phyloP scores from a whole-genome alignment of 306 rosid species.

The Cercis canadensis region DNA sequence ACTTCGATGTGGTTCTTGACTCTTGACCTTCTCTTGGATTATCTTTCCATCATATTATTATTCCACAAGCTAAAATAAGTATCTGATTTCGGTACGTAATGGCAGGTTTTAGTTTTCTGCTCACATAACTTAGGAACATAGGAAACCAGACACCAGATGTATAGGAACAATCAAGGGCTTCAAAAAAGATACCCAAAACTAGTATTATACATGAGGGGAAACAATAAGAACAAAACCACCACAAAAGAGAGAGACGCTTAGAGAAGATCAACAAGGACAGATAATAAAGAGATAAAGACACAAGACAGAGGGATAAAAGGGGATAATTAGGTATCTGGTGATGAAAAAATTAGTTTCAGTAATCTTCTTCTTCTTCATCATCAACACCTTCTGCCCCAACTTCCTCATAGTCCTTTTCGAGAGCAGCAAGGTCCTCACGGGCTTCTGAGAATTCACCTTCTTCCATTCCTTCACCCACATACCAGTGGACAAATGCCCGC shows the following conservation, averaged over 20 bases:
- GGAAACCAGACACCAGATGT: not conserved
- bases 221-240: conserved; percentile 15
- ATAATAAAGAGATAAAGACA: not conserved
- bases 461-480: conserved; percentile 89
- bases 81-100: not conserved
- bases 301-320: conserved; percentile 13
- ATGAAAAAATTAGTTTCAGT: conserved; percentile 34
- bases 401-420: conserved; percentile 78
- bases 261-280: conserved; percentile 17
- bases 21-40: too few species aligned
- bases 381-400: conserved; percentile 71
- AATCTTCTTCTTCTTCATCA: conserved; percentile 53
- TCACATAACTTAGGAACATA: not conserved
- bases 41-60: too few species aligned
- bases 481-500: conserved; percentile 85
- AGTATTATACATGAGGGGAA: not conserved
- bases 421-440: conserved; percentile 83
- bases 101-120: not conserved
- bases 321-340: not conserved
- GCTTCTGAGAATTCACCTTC: conserved; percentile 90
- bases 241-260: conserved; percentile 31
- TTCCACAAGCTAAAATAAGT: conserved; percentile 3
- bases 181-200: too few species aligned
- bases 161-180: too few species aligned
- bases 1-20: not conserved